Conservation (phyloP, 257 asterid species). For the Fraxinus pennsylvanica region DNA sequence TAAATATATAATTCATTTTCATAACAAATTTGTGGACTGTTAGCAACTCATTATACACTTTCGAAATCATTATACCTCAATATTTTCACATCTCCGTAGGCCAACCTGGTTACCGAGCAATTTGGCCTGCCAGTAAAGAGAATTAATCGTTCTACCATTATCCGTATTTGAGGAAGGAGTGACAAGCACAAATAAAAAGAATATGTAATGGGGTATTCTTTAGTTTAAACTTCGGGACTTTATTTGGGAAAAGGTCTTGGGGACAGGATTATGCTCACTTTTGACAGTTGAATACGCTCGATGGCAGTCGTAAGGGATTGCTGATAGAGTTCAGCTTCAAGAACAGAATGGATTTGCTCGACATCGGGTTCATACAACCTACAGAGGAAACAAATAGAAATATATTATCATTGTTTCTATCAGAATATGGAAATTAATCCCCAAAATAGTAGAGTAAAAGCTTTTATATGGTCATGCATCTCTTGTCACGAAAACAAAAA, state of each 20-base stretch:
- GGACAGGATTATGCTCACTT: constrained; percentile 28
- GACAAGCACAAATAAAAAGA: background rate
- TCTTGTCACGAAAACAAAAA: no score
- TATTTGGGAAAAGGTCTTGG: background rate
- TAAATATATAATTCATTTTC: background rate
- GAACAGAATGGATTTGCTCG: constrained; percentile 44
- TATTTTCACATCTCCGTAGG: constrained; percentile 25
- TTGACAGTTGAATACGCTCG: constrained; percentile 40
- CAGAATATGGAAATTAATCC: background rate
- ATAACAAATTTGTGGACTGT: background rate
- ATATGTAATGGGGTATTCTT: background rate
- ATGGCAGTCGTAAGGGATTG: constrained; percentile 52
- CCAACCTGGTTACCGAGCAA: constrained; percentile 40
- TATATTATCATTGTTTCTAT: background rate
- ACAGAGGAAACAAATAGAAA: background rate
- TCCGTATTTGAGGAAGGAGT: background rate
- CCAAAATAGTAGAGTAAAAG: no score
- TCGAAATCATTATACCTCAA: constrained; percentile 35
- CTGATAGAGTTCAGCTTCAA: constrained; percentile 55
- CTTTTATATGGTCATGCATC: no score
- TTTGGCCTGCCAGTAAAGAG: constrained; percentile 38
- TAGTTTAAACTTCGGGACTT: background rate
- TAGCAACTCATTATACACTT: background rate
- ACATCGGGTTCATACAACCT: constrained; percentile 52
- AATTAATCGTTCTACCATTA: background rate